Evolutionary conservation across 169 alveolate species (phyloP), one percentile per base, ranked within the genome.

Genomic region (Ichthyophthirius multifiliis): DNA sequence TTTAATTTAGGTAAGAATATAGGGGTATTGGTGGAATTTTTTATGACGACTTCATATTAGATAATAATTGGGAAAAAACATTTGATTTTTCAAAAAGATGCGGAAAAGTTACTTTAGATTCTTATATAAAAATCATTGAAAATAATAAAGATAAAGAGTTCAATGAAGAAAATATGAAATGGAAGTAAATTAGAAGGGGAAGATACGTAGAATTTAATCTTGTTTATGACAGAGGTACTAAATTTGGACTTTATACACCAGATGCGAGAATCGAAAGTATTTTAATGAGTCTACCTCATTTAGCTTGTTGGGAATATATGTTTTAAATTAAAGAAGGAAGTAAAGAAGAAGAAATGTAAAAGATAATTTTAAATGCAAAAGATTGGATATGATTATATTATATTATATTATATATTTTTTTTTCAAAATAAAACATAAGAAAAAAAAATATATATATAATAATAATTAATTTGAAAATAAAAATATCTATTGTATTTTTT

Each of bases 1-100:
- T 90, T 43, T 87, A 78, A 16, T 46, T 46, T 48, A 75, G 97
- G 75, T 85, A 86, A 45, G 93, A 90, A 67, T 83, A 88, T 12
- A 89, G 98, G 46, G 98, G 98, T 12, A 75, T 96, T 43, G 98
- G 98, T 6, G 98, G 98, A 16, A 93, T 94, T 12, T 96, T 96
- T 78, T 96, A 92, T 78, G 98, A 96, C 73, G 96, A 94, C 76
- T 79, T 96, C 48, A 83, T 90, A 65, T 27, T 81, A 18, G 82
- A 81, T 15, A 32, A 67, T n/a, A 16, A 62, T 20, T 71, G 65
- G 65, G 82, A 71, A 12, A 73, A 81, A 30, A 76, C 82, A 32
- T 48, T 81, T 5, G 16, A 71, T 4, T 81, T 71, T 43, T 44
- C 43, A 1, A 46, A 71, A 55, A 46, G 20, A n/a, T 39, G 63